Percentiles rank a stretch among this genome's conserved stretches.
Conservation (phyloP, 352 stramenopile genomes). For the Globisporangium nagaii region DNA sequence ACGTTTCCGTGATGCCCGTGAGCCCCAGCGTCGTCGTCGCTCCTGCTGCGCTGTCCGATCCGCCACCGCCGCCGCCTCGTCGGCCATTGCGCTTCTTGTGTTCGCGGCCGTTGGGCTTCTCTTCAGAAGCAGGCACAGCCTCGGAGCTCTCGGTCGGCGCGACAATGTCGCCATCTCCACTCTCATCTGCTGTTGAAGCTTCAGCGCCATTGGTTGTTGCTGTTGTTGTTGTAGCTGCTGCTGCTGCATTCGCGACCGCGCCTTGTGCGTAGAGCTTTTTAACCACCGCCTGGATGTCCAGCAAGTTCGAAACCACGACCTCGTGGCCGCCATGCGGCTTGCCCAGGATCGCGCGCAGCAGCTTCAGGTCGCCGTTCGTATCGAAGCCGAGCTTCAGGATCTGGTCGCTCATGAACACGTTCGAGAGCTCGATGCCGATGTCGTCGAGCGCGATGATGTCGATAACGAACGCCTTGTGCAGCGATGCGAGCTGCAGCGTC, state of each 20-base stretch:
- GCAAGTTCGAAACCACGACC: constrained; percentile 38
- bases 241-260: not conserved
- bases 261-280: constrained; percentile 23
- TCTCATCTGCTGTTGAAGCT: not conserved
- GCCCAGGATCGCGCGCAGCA: constrained; percentile 41
- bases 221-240: not conserved
- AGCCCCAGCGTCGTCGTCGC: constrained; percentile 28
- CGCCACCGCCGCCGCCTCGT: not conserved
- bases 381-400: constrained; percentile 77
- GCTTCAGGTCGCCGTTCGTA: constrained; percentile 53
- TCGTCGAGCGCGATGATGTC: constrained; percentile 49
- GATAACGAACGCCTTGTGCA: constrained; percentile 53
- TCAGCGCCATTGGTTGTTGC: too few relatives aligned
- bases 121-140: not conserved
- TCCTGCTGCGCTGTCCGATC: constrained; percentile 17
- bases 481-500: constrained; percentile 61
- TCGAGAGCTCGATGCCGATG: constrained; percentile 20
- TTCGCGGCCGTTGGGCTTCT: not conserved
- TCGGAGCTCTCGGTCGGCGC: not conserved
- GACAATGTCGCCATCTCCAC: constrained; percentile 1
- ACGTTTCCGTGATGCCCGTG: constrained; percentile 40
- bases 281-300: constrained; percentile 52
- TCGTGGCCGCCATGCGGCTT: constrained; percentile 9
- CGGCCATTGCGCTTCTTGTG: not conserved
- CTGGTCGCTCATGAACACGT: constrained; percentile 36